These are phyloP conservation scores for Gaertneriomyces sp. DNA, from an alignment of 192 early-diverging fungal genomes.

Conservation along the genomic window DNA sequence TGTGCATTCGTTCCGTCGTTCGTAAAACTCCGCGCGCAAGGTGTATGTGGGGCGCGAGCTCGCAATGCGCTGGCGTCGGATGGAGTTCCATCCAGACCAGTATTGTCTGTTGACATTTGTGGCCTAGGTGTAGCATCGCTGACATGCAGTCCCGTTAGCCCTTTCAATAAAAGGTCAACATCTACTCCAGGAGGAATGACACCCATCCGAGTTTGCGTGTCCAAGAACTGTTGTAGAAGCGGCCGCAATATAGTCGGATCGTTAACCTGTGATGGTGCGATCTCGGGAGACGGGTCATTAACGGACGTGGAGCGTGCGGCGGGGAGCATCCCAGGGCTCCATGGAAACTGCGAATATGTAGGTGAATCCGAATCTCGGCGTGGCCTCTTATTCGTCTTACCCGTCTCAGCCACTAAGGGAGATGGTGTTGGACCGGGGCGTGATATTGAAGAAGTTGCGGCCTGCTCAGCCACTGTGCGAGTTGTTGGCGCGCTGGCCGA, in stretches of 20 bases:
- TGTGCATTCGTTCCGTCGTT: too few relatives aligned
- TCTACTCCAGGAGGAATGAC: not conserved
- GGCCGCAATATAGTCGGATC: not conserved
- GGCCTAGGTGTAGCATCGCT: not conserved
- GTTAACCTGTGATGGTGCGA: too few relatives aligned
- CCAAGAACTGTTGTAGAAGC: constrained; percentile 1
- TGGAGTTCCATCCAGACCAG: too few relatives aligned
- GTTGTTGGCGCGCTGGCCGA: not conserved
- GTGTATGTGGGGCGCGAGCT: too few relatives aligned
- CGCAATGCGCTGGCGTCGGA: too few relatives aligned
- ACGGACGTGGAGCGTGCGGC: not conserved
- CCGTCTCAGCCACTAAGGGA: not conserved
- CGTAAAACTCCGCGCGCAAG: too few relatives aligned
- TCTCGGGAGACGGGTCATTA: not conserved
- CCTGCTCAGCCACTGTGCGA: not conserved
- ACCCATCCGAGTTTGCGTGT: not conserved
- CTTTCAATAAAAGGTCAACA: constrained; percentile 2
- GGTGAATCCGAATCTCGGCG: too few relatives aligned
- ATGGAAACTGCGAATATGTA: not conserved
- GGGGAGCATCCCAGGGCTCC: not conserved
- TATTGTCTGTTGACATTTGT: not conserved
- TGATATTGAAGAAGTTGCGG: not conserved
- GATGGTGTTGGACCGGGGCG: not conserved
- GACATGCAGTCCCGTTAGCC: not conserved
- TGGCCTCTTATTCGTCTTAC: not conserved